Conservation (phyloP, 768 basidiomycete genomes). For the Mycena maculata region DNA sequence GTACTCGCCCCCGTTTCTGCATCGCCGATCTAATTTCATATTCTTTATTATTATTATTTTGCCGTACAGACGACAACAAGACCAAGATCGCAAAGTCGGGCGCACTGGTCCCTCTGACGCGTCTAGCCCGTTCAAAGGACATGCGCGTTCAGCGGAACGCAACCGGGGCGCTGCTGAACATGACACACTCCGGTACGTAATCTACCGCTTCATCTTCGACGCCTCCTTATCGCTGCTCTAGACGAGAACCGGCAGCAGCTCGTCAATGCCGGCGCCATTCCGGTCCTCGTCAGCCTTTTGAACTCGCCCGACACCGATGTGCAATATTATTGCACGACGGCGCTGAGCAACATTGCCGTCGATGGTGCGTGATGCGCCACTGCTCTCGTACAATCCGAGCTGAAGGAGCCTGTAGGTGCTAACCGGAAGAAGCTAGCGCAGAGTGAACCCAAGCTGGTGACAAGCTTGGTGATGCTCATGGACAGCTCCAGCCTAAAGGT, state of each 20-base stretch:
- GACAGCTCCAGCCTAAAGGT: constrained; percentile 98
- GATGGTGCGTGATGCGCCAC: constrained; percentile 66
- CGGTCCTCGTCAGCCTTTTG: constrained; percentile 92
- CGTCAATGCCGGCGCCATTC: constrained; percentile 98
- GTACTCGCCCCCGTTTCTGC: constrained; percentile 43
- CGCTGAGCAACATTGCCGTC: constrained; percentile 97
- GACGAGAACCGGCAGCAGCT: constrained; percentile 99
- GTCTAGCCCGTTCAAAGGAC: constrained; percentile 96
- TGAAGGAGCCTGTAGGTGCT: constrained; percentile 57
- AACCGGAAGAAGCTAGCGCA: constrained; percentile 96
- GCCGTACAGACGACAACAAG: constrained; percentile 93
- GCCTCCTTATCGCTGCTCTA: constrained; percentile 42
- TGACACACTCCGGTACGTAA: constrained; percentile 95
- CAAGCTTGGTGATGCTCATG: constrained; percentile 95
- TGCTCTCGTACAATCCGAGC: constrained; percentile 1
- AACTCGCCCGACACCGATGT: constrained; percentile 99
- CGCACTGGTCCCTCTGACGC: constrained; percentile 95
- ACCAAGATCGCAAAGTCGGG: constrained; percentile 99
- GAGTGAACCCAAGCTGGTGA: constrained; percentile 93
- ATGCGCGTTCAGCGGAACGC: constrained; percentile 99
- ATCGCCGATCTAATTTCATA: constrained; percentile 25
- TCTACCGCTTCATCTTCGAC: neutral
- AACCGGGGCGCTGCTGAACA: constrained; percentile 96
- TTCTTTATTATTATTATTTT: constrained; percentile 30
- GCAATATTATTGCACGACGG: constrained; percentile 99